Percentiles rank a stretch among this genome's conserved stretches.
These are phyloP conservation scores for Emergomyces pasteurianus DNA, from an alignment of 2,329 filamentous ascomycete genomes.

Conservation along the genomic window DNA sequence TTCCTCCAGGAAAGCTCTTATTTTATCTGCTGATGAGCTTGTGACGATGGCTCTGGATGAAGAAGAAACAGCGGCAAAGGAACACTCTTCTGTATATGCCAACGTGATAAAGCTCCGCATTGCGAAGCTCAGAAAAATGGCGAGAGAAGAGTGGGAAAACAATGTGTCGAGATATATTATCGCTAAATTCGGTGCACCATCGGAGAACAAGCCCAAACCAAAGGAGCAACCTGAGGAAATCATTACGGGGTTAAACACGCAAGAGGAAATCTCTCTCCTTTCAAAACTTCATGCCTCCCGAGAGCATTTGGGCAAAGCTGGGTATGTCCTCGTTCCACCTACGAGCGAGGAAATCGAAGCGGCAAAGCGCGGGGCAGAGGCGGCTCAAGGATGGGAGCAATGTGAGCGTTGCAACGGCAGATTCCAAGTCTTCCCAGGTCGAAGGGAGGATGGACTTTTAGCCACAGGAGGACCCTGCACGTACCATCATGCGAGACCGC, in stretches of 20 bases:
- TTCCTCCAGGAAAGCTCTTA: constrained; percentile 19
- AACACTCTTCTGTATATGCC: constrained; percentile 59
- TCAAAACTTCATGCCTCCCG: constrained; percentile 12
- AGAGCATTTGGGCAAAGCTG: constrained; percentile 18
- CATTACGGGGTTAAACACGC: constrained; percentile 52
- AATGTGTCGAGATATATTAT: constrained; percentile 39
- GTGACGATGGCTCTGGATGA: constrained; percentile 42
- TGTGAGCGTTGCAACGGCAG: constrained; percentile 78
- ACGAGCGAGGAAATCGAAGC: constrained; percentile 52
- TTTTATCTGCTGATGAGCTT: constrained; percentile 33
- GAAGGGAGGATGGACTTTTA: constrained; percentile 61
- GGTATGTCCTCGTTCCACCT: constrained; percentile 60
- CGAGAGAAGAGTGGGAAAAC: constrained; percentile 56
- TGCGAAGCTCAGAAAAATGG: constrained; percentile 64
- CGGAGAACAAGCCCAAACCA: not conserved
- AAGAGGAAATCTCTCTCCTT: constrained; percentile 55
- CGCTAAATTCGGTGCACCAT: constrained; percentile 2
- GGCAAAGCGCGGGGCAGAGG: constrained; percentile 52
- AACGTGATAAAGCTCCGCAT: constrained; percentile 79
- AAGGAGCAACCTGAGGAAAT: constrained; percentile 34
- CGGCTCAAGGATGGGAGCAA: constrained; percentile 66
- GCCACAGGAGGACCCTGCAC: constrained; percentile 67
- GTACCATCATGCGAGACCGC: constrained; percentile 65
- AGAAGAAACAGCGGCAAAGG: constrained; percentile 62
- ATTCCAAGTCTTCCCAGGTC: constrained; percentile 85